Percentiles rank a stretch among this genome's conserved stretches.
These are phyloP conservation scores for Aspergillus kassunensis DNA, from an alignment of 495 filamentous ascomycete species.

Conservation along the genomic window DNA sequence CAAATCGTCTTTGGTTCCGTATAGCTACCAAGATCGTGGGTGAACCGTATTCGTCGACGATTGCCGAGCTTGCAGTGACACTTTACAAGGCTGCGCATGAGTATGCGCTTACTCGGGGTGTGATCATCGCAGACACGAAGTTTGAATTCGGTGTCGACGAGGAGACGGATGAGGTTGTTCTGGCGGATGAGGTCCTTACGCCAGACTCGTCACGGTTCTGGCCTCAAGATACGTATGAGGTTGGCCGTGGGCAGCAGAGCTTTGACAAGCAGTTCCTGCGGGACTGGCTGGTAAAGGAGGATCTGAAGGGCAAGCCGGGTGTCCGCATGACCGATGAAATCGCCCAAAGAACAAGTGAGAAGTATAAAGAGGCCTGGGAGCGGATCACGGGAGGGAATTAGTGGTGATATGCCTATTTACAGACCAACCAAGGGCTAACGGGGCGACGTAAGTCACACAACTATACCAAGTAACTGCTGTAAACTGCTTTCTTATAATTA, in stretches of 20 bases:
- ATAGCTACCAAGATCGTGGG: slow-evolving; percentile 68
- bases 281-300: slow-evolving; percentile 74
- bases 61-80: slow-evolving; percentile 66
- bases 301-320: slow-evolving; percentile 66
- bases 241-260: slow-evolving; percentile 72
- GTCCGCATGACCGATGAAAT: slow-evolving; percentile 66
- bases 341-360: slow-evolving; percentile 55
- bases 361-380: slow-evolving; percentile 70
- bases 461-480: neutral
- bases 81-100: slow-evolving; percentile 70
- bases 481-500: neutral
- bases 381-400: slow-evolving; percentile 56
- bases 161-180: slow-evolving; percentile 68
- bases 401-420: no score
- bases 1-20: neutral
- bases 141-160: slow-evolving; percentile 79
- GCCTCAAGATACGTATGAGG: slow-evolving; percentile 66
- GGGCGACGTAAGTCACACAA: no score
- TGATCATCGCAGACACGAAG: slow-evolving; percentile 90
- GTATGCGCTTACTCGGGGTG: slow-evolving; percentile 73
- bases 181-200: slow-evolving; percentile 91
- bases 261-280: slow-evolving; percentile 91
- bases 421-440: no score
- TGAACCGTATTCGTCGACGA: slow-evolving; percentile 63
- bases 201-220: slow-evolving; percentile 88